Conservation (phyloP, 805 yeast genomes). For the Hanseniaspora meyeri region DNA sequence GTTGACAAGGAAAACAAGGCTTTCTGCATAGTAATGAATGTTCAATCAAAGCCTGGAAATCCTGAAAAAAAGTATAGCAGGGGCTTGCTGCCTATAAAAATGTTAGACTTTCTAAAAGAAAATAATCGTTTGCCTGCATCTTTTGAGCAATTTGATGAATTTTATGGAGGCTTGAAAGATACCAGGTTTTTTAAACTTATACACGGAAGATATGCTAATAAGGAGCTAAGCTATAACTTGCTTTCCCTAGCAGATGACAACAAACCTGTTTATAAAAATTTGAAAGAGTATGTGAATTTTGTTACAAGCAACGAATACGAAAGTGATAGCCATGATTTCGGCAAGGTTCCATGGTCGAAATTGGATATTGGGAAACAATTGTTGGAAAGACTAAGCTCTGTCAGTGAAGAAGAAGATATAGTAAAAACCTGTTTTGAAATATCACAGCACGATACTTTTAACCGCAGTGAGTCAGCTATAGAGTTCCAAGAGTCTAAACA, state of each 20-base stretch:
- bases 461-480: not conserved
- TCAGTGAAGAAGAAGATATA: not conserved
- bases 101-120: slow-evolving; percentile 26
- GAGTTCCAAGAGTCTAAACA: slow-evolving; percentile 1
- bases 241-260: slow-evolving; percentile 8
- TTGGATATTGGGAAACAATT: not conserved
- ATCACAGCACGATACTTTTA: not conserved
- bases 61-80: slow-evolving; percentile 28
- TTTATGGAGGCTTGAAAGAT: slow-evolving; percentile 17
- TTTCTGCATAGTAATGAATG: slow-evolving; percentile 54
- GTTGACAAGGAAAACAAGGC: slow-evolving; percentile 44
- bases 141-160: slow-evolving; percentile 21
- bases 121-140: slow-evolving; percentile 16
- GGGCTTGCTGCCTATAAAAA: slow-evolving; percentile 33
- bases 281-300: not conserved
- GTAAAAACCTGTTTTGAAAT: slow-evolving; percentile 5
- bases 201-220: slow-evolving; percentile 25
- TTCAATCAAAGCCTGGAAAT: slow-evolving; percentile 34
- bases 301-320: slow-evolving; percentile 8
- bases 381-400: not conserved
- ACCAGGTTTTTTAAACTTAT: slow-evolving; percentile 29
- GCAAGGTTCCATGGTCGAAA: slow-evolving; percentile 1
- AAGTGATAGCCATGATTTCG: not conserved
- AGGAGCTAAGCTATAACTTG: not conserved
- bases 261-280: not conserved